Conservation (phyloP, 2,329 filamentous ascomycete species). For the Aspergillus luchuensis region DNA sequence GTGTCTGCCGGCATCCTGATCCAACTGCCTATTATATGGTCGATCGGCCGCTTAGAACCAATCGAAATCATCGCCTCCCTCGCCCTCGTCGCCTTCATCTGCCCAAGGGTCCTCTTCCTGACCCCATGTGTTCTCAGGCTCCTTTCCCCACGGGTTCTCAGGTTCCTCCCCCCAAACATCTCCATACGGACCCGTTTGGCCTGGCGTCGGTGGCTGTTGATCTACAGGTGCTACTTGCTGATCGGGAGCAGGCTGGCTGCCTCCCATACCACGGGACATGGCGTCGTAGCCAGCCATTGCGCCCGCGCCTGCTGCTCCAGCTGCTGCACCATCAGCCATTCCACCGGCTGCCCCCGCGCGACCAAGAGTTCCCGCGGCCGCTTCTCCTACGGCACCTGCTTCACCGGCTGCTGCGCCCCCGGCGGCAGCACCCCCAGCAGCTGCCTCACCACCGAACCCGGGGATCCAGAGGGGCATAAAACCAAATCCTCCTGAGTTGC, state of each 20-base stretch:
- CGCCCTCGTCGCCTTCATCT: slow-evolving; percentile 24
- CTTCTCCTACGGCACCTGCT: slow-evolving; percentile 40
- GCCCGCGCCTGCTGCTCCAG: slow-evolving; percentile 57
- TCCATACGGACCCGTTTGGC: slow-evolving; percentile 27
- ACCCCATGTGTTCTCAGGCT: slow-evolving; percentile 21
- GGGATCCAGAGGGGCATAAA: slow-evolving; percentile 58
- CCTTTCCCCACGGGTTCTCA: slow-evolving; percentile 26
- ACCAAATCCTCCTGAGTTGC: slow-evolving; percentile 48
- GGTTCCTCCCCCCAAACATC: slow-evolving; percentile 31
- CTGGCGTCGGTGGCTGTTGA: slow-evolving; percentile 17
- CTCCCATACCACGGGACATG: slow-evolving; percentile 55
- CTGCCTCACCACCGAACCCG: slow-evolving; percentile 44
- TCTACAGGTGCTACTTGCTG: slow-evolving; percentile 21
- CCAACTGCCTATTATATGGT: not conserved
- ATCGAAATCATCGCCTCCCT: slow-evolving; percentile 28
- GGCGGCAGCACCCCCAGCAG: slow-evolving; percentile 42
- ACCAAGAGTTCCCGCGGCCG: slow-evolving; percentile 39
- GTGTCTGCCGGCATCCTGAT: not conserved
- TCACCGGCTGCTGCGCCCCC: slow-evolving; percentile 42
- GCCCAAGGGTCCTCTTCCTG: slow-evolving; percentile 25
- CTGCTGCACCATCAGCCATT: slow-evolving; percentile 41
- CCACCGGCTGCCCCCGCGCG: slow-evolving; percentile 47
- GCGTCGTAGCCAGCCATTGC: slow-evolving; percentile 66
- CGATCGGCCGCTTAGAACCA: slow-evolving; percentile 24
- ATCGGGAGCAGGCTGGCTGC: slow-evolving; percentile 22